Base-by-base conservation (phyloP, 2,329 filamentous ascomycete genomes). In the Trichoderma atroviride region DNA sequence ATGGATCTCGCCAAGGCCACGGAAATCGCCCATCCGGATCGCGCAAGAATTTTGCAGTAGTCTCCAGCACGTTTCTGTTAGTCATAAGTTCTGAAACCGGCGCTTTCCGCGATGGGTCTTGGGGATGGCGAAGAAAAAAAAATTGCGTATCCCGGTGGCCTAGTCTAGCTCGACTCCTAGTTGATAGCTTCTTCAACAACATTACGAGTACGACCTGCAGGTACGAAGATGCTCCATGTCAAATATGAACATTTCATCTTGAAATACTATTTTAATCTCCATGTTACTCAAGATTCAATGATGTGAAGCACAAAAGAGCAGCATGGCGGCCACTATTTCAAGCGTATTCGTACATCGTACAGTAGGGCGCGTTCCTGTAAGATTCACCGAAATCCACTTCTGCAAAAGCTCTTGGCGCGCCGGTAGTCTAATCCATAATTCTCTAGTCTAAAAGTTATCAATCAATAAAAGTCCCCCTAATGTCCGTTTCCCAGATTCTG, bases 91-190 rank as follows among this genome's bases (percentile, higher is more conserved):
- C 55, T 52, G 55, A 59, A 56, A 37, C 64, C 64, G 64, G 64
- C 64, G 64, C 9, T 52, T 52, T 67, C 64, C 64, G 64, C 33
- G 55, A 67, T 67, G 64, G 64, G 64, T 58, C 64, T 55, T 31
- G 43, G 29, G 2, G 16, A 52, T 35, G 63, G 37, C 47, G 27
- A 53, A 11, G 19, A 22, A 55, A 50, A 37, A 53, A 55, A 43
- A 56, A 9, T 27, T 29, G 33, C 61, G n/a, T 56, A 52, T 35
- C 50, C 35, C 7, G 35, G 10, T 24, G 35, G 16, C 61, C 27
- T 24, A 61, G 29, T 16, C 19, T 35, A 52, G 43, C 59, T 50
- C 31, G n/a, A 24, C 24, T 16, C 40, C 33, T 52, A 13, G n/a
- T 7, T 52, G 13, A 4, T 61, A 37, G 35, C 4, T 37, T 37